phyloP scores from a whole-genome alignment of 2,329 filamentous ascomycete species.

The Colletotrichum sojae region DNA sequence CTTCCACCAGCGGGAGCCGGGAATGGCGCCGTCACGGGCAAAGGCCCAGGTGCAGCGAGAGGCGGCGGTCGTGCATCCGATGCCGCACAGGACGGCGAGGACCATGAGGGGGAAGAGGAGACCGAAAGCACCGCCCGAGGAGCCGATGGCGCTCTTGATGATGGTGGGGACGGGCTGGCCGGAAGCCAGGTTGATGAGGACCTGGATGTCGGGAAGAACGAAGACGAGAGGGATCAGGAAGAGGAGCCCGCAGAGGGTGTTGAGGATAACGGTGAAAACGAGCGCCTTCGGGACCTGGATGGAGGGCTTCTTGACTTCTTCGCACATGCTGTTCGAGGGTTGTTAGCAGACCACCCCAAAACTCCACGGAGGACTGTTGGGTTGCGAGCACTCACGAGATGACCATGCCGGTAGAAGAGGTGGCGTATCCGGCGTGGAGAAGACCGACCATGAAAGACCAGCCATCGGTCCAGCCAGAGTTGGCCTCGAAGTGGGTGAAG shows the following conservation, averaged over 20 bases:
- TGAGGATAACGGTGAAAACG: slow-evolving; percentile 77
- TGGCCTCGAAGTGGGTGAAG: slow-evolving; percentile 77
- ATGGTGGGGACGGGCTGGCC: slow-evolving; percentile 77
- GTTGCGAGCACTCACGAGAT: slow-evolving; percentile 72
- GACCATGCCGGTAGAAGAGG: slow-evolving; percentile 84
- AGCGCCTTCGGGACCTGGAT: slow-evolving; percentile 81
- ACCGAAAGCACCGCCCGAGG: slow-evolving; percentile 72
- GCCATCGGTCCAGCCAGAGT: slow-evolving; percentile 78
- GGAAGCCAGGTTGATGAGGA: slow-evolving; percentile 66
- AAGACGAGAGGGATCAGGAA: slow-evolving; percentile 80
- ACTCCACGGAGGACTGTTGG: no score
- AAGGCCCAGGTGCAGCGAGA: slow-evolving; percentile 80
- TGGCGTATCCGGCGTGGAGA: slow-evolving; percentile 80
- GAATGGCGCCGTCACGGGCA: slow-evolving; percentile 78
- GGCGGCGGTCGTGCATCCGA: slow-evolving; percentile 78
- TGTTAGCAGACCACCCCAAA: slow-evolving; percentile 14
- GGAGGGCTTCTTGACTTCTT: slow-evolving; percentile 77
- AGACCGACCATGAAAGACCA: slow-evolving; percentile 83
- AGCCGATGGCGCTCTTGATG: slow-evolving; percentile 73
- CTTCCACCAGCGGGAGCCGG: slow-evolving; percentile 73
- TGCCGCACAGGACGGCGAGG: slow-evolving; percentile 76
- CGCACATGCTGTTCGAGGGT: slow-evolving; percentile 72
- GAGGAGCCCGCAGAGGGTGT: slow-evolving; percentile 75
- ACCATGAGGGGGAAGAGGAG: slow-evolving; percentile 76
- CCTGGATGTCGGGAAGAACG: slow-evolving; percentile 74